Base-by-base conservation (phyloP, 208 protist genomes). In the Trypanosoma rangeli region DNA sequence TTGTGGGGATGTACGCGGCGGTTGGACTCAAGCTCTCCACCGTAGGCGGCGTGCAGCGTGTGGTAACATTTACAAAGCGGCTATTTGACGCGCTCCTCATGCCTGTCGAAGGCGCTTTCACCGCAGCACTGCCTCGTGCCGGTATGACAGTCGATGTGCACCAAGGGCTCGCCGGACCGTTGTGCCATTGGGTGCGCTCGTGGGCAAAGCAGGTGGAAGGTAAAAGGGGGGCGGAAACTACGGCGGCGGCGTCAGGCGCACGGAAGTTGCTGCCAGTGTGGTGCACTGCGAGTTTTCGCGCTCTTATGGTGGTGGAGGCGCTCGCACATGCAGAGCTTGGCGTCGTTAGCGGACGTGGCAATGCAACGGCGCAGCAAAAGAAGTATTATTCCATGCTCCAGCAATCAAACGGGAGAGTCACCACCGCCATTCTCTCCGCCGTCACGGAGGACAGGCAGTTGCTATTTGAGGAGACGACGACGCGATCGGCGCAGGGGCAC, bases 401-500 rank as follows among this genome's bases (percentile, higher is more conserved):
- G 24, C 85, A 89, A 29, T 88, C 84, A 12, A 75, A 82, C 29
- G 87, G 86, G 0, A 90, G 88, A 58, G 54, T 95, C 16, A 95
- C 80, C 28, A 69, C 82, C 0, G 28, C 81, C 13, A 73, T 95
- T 50, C 82, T 95, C 3, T 70, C 75, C 24, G 73, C 82, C 2
- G 75, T 93, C 0, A 87, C 86, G 22, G 87, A 95, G 69, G 87
- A 95, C 64, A 75, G 72, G 31, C 79, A 90, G 35, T 69, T 94
- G 39, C 28, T 93, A 15, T 60, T 92, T 44, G 85, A 91, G 48
- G 86, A 83, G 55, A 89, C 83, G 28, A 77, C 70, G 9, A 74
- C 84, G 31, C 85, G 87, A 18, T 84, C 86, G 26, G 63, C 79
- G 10, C 84, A 76, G 13, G 87, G 86, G 8, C 87, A 95, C 59